These are phyloP conservation scores for Pluteus cervinus DNA, from an alignment of 768 basidiomycete species.

Conservation along the genomic window DNA sequence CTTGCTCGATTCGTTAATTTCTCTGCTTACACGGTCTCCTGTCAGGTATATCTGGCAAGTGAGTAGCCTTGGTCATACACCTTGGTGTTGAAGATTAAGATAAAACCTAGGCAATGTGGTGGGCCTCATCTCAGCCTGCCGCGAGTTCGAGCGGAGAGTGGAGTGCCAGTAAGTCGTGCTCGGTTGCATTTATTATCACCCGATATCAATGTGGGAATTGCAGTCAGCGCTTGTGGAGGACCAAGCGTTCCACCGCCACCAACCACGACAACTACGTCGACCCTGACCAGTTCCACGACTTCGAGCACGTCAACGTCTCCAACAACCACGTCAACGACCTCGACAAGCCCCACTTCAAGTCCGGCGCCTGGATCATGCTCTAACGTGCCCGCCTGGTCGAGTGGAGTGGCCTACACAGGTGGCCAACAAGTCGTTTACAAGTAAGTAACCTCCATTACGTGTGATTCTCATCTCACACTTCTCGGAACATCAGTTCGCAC, in stretches of 20 bases:
- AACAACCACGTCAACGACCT: slow-evolving; percentile 12
- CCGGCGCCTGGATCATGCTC: slow-evolving; percentile 32
- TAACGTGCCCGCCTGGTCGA: slow-evolving; percentile 47
- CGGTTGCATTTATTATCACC: background rate
- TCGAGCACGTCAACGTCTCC: slow-evolving; percentile 16
- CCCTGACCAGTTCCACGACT: slow-evolving; percentile 13
- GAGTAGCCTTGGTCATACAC: background rate
- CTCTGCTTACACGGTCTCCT: slow-evolving; percentile 6
- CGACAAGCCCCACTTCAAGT: slow-evolving; percentile 20
- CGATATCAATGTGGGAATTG: slow-evolving; percentile 2
- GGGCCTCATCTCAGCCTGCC: slow-evolving; percentile 39
- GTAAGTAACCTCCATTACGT: slow-evolving; percentile 28
- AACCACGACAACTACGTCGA: slow-evolving; percentile 11
- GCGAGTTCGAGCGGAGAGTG: slow-evolving; percentile 50
- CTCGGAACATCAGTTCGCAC: slow-evolving; percentile 22
- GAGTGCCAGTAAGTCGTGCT: slow-evolving; percentile 52
- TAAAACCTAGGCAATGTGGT: slow-evolving; percentile 51
- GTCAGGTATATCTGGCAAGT: slow-evolving; percentile 65
- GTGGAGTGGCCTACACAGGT: slow-evolving; percentile 39
- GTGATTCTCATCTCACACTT: slow-evolving; percentile 3
- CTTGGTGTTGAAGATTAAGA: background rate
- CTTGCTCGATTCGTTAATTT: background rate
- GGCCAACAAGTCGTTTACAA: slow-evolving; percentile 45
- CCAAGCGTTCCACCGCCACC: slow-evolving; percentile 15
- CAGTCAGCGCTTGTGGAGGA: slow-evolving; percentile 51